Base-by-base conservation (phyloP, 139 green algal species). In the Pleodorina starrii region DNA sequence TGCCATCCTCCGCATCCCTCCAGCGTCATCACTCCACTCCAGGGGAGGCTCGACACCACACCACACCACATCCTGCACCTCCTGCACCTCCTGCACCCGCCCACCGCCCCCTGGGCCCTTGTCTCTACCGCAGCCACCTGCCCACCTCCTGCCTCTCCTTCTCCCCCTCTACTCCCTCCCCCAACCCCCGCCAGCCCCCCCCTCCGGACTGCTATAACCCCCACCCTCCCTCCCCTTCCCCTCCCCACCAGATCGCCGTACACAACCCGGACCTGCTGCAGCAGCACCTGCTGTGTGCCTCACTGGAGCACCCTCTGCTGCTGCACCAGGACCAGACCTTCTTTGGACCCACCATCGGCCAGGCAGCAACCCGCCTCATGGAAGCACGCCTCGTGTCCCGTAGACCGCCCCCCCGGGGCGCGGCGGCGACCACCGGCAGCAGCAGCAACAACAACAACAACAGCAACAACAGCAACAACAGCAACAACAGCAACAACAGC, bases 231-330 rank as follows among this genome's bases (percentile, higher is more conserved):
- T 21, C 2, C 11, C 23, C 72, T 38, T 1, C 72, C 72, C 72
- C 72, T 38, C 40, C 42, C 40, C 54, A 54, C 35, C 91, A 94
- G 87, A 78, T 98, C 23, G 97, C 99, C 88, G 69, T 94, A 2
- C 19, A 72, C 75, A 99, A 98, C 85, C 32, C 75, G 11, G 77
- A 91, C 25, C 57, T 99, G 59, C 79, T 99, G 80, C 54, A 93
- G 79, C 90, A 96, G 87, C 98, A 99, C 93, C 7, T 97, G 21
- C 69, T 91, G 42, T 99, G 97, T 84, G 98, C 97, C 1, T 95
- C 96, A 2, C 48, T 80, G 19, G 97, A 99, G 94, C 57, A 92
- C 59, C 96, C 96, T 1, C 86, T 98, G 82, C 38, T 92, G 66
- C 48, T n/a, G 23, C 36, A 86, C 29, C 77, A 91, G 50, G 89